phyloP scores from a whole-genome alignment of 805 yeast genomes.

The Hanseniaspora nectarophila region DNA sequence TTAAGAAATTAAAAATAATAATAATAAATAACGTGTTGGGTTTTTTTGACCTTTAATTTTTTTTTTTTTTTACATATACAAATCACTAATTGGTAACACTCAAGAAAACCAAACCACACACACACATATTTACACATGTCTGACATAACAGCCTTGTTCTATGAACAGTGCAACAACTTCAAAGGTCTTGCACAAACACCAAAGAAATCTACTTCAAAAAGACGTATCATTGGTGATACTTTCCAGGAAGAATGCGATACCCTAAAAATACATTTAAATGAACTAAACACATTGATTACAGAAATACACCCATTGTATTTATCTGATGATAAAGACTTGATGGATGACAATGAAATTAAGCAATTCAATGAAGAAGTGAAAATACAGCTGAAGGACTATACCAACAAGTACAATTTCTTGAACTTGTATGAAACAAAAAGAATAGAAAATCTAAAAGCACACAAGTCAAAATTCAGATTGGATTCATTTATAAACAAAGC shows the following conservation, averaged over 20 bases:
- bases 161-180: neutral
- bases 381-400: constrained; percentile 39
- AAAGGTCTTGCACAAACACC: neutral
- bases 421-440: constrained; percentile 44
- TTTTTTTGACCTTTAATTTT: no score
- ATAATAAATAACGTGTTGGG: neutral
- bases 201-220: neutral
- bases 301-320: constrained; percentile 25
- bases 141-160: neutral
- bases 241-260: constrained; percentile 26
- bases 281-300: constrained; percentile 23
- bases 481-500: constrained; percentile 19
- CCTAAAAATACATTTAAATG: constrained; percentile 24
- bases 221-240: constrained; percentile 21
- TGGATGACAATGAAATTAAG: constrained; percentile 40
- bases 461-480: constrained; percentile 21
- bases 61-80: no score
- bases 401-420: constrained; percentile 38
- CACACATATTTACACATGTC: constrained; percentile 7
- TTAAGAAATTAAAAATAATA: neutral
- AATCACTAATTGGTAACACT: no score
- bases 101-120: neutral
- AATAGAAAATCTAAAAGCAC: constrained; percentile 18
- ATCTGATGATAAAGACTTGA: constrained; percentile 19
- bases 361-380: constrained; percentile 46